Conservation (phyloP, 371 early-diverging fungal genomes). For the Apophysomyces sp. region DNA sequence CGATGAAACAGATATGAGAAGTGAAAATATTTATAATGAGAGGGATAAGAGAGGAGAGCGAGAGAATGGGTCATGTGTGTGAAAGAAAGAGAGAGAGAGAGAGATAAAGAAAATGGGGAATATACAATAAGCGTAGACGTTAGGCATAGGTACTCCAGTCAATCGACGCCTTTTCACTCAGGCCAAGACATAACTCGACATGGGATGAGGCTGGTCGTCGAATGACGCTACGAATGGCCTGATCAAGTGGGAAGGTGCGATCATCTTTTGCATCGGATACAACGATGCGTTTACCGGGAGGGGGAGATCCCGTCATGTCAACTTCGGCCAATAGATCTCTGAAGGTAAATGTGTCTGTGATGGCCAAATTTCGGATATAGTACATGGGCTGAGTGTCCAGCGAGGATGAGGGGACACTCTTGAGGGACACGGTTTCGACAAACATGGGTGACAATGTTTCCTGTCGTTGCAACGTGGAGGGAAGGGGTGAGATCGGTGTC, state of each 20-base stretch:
- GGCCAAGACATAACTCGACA: slow-evolving; percentile 40
- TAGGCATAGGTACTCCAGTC: slow-evolving; percentile 38
- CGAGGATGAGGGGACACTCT: slow-evolving; percentile 9
- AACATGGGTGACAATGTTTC: slow-evolving; percentile 7
- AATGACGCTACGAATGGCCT: slow-evolving; percentile 44
- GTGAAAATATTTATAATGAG: background rate
- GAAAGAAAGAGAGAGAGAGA: background rate
- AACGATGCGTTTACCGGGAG: slow-evolving; percentile 46
- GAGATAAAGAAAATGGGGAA: background rate
- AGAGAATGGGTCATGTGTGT: background rate
- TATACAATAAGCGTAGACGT: slow-evolving; percentile 2
- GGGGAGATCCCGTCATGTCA: slow-evolving; percentile 43
- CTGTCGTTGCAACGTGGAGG: slow-evolving; percentile 6
- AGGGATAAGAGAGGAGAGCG: background rate
- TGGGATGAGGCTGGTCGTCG: slow-evolving; percentile 31
- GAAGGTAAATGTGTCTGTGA: slow-evolving; percentile 52
- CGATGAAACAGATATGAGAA: background rate
- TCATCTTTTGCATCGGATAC: slow-evolving; percentile 38
- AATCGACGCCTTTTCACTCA: slow-evolving; percentile 40
- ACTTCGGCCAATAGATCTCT: slow-evolving; percentile 40
- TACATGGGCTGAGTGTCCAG: slow-evolving; percentile 17
- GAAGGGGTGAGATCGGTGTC: slow-evolving; percentile 9
- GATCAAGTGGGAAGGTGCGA: slow-evolving; percentile 40
- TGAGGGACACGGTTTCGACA: slow-evolving; percentile 47
- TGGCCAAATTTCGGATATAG: slow-evolving; percentile 47